A percentile compares a stretch with the other conserved stretches of the same genome.
These are phyloP conservation scores for Mucor mucedo DNA, from an alignment of 371 early-diverging fungal species.

Conservation along the genomic window DNA sequence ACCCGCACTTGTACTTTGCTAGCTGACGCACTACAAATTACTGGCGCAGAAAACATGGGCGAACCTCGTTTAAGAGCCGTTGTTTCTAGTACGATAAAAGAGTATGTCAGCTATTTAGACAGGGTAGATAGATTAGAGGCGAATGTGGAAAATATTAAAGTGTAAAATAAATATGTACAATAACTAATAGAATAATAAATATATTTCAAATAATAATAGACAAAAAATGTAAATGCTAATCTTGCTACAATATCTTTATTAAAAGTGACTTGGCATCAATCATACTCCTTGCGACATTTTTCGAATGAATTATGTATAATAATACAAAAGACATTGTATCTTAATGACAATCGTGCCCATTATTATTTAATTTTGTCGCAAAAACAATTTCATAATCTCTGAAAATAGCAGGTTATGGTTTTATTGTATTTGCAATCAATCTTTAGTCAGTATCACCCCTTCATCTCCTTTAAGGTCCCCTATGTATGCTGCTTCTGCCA, in stretches of 20 bases:
- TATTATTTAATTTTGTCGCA: not conserved
- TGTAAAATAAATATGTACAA: not conserved
- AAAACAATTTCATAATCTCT: no score
- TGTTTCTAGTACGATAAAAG: constrained; percentile 21
- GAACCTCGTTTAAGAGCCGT: constrained; percentile 13
- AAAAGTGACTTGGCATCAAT: no score
- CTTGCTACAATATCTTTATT: no score
- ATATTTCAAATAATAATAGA: no score
- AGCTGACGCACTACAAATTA: constrained; percentile 27
- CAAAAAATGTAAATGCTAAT: no score
- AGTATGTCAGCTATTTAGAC: constrained; percentile 63
- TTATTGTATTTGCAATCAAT: not conserved
- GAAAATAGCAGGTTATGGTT: no score
- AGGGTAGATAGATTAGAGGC: constrained; percentile 56
- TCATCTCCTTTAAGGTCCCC: constrained; percentile 45
- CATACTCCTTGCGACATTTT: no score
- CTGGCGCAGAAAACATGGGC: constrained; percentile 28
- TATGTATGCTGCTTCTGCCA: constrained; percentile 86
- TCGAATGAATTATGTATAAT: no score
- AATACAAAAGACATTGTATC: no score
- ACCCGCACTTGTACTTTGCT: constrained; percentile 25
- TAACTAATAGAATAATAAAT: not conserved
- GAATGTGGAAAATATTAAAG: not conserved
- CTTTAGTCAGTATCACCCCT: constrained; percentile 4
- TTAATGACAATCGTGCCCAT: no score